phyloP scores from a whole-genome alignment of 2,329 filamentous ascomycete species.

The Xylariaceae sp. region DNA sequence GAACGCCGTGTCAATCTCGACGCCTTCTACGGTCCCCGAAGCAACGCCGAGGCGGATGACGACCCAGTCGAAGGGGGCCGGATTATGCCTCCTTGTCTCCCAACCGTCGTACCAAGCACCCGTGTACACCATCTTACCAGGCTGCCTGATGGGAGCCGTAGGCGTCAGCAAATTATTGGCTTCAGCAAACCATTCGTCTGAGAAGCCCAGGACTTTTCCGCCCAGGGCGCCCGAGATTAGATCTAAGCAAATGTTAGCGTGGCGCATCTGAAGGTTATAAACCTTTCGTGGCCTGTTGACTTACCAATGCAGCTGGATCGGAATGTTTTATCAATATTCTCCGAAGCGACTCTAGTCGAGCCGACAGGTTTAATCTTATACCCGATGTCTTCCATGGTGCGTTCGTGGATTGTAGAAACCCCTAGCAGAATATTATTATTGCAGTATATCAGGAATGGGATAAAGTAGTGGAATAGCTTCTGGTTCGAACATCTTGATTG shows the following conservation, averaged over 20 bases:
- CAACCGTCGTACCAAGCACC: conserved; percentile 69
- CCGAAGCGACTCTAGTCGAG: conserved; percentile 45
- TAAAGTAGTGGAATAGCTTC: background rate
- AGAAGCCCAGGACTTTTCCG: conserved; percentile 61
- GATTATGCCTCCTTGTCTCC: conserved; percentile 65
- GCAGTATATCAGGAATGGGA: background rate
- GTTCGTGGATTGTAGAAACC: conserved; percentile 10
- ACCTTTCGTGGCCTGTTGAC: conserved; percentile 25
- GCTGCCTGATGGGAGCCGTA: conserved; percentile 58
- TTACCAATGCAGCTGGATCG: conserved; percentile 58
- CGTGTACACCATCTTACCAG: conserved; percentile 64
- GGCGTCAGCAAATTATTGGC: conserved; percentile 61
- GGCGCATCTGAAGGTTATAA: background rate
- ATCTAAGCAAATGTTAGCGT: conserved; percentile 41
- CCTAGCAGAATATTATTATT: background rate
- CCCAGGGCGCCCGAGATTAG: conserved; percentile 58
- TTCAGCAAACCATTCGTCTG: conserved; percentile 66
- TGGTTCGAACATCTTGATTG: background rate
- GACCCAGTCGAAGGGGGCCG: conserved; percentile 62
- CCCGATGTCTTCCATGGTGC: conserved; percentile 41
- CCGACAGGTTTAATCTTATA: conserved; percentile 55
- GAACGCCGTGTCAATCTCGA: conserved; percentile 77
- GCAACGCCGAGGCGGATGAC: conserved; percentile 63
- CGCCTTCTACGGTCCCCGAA: conserved; percentile 66
- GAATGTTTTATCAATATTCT: conserved; percentile 59